Evolutionary conservation across 2,329 filamentous ascomycete genomes (phyloP).

Genomic region (Pseudopyricularia cyperi): DNA sequence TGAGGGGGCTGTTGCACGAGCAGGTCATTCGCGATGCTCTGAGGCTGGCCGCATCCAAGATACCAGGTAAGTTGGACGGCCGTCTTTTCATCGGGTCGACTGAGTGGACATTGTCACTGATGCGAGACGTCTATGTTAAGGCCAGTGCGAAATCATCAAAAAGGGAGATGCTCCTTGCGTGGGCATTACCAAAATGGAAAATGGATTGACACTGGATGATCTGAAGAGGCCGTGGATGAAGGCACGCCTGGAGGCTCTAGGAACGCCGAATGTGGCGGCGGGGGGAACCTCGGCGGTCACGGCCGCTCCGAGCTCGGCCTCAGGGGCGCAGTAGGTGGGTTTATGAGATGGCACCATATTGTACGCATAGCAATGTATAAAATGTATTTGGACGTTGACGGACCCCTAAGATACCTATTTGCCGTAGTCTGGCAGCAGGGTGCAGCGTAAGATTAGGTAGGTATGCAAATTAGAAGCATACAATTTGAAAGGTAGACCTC

Average conservation of each 20-base stretch:
- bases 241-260: slow-evolving; percentile 21
- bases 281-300: slow-evolving; percentile 15
- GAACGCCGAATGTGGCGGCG: slow-evolving; percentile 25
- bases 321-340: slow-evolving; percentile 18
- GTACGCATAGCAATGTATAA: slow-evolving; percentile 8
- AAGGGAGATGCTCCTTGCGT: slow-evolving; percentile 84
- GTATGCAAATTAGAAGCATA: too few relatives aligned
- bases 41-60: slow-evolving; percentile 82
- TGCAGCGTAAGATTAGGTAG: too few relatives aligned
- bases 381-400: too few relatives aligned
- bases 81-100: too few relatives aligned
- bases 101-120: neutral
- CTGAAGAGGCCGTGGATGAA: slow-evolving; percentile 68
- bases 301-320: slow-evolving; percentile 18
- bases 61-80: slow-evolving; percentile 63
- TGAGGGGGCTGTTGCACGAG: slow-evolving; percentile 87
- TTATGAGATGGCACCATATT: neutral
- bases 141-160: slow-evolving; percentile 84
- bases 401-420: too few relatives aligned
- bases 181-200: slow-evolving; percentile 76
- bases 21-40: slow-evolving; percentile 90
- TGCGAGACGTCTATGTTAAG: slow-evolving; percentile 22
- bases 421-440: too few relatives aligned
- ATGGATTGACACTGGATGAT: slow-evolving; percentile 70
- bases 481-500: too few relatives aligned